These are phyloP conservation scores for Plasmopara viticola DNA, from an alignment of 352 stramenopile genomes.

Conservation along the genomic window DNA sequence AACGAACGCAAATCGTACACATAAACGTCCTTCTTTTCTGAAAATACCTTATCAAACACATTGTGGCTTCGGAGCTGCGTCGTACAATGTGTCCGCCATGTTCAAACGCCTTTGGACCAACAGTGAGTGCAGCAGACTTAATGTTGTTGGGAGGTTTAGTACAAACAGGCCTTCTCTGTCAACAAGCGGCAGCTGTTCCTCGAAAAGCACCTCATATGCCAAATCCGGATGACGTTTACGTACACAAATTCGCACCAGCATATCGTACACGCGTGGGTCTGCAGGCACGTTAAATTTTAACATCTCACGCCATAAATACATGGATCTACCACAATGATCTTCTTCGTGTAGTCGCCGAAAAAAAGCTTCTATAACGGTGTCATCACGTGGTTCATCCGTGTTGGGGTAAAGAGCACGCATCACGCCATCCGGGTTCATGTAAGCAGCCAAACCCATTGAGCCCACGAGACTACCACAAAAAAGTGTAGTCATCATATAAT, in stretches of 20 bases:
- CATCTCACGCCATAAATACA: conserved; percentile 86
- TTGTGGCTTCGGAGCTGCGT: conserved; percentile 38
- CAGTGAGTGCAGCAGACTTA: conserved; percentile 66
- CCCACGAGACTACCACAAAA: conserved; percentile 70
- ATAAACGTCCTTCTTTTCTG: conserved; percentile 32
- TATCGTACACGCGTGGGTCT: conserved; percentile 68
- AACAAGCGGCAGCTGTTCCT: conserved; percentile 47
- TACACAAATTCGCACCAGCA: conserved; percentile 76
- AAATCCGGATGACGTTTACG: conserved; percentile 80
- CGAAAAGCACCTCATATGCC: conserved; percentile 62
- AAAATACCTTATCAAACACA: conserved; percentile 52
- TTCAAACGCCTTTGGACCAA: conserved; percentile 50
- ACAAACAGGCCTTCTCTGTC: conserved; percentile 59
- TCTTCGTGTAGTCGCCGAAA: conserved; percentile 80
- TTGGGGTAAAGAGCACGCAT: conserved; percentile 78
- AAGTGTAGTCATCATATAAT: conserved; percentile 65
- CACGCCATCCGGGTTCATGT: conserved; percentile 81
- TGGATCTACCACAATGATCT: conserved; percentile 73
- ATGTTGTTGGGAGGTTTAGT: conserved; percentile 45
- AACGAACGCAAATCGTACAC: conserved; percentile 67
- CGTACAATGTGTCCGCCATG: conserved; percentile 66
- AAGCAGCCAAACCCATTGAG: conserved; percentile 76
- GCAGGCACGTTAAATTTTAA: conserved; percentile 57
- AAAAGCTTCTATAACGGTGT: conserved; percentile 72
- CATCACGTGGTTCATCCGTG: conserved; percentile 54